phyloP scores from a whole-genome alignment of 2,329 filamentous ascomycete genomes.

The Hymenoscyphus occultus region DNA sequence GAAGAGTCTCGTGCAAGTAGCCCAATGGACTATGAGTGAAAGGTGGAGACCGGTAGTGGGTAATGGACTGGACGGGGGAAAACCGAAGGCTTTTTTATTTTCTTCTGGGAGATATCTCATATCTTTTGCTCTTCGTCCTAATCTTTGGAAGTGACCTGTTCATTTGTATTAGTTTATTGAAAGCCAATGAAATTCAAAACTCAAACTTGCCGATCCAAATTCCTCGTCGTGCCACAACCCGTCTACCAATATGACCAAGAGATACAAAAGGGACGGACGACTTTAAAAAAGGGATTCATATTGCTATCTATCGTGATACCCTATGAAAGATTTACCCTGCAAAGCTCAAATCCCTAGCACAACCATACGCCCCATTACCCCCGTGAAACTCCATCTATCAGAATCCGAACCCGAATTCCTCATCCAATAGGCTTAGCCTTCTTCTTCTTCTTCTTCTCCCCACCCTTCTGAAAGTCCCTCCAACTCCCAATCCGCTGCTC shows the following conservation, averaged over 20 bases:
- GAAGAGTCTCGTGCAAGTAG: not conserved
- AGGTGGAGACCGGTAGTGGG: not conserved
- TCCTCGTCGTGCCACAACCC: not conserved
- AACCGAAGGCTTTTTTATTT: not conserved
- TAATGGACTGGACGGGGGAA: not conserved
- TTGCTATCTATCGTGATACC: not conserved
- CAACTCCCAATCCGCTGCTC: conserved; percentile 92
- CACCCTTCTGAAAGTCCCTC: conserved; percentile 82
- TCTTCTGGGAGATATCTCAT: not conserved
- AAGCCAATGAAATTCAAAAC: not conserved
- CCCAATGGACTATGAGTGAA: not conserved
- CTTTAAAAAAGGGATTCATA: not conserved
- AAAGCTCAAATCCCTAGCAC: not conserved
- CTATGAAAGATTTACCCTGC: not conserved
- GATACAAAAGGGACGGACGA: not conserved
- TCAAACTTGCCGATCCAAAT: not conserved
- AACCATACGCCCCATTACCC: not conserved
- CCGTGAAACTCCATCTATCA: not conserved
- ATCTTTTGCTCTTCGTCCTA: not conserved
- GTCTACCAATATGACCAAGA: no score
- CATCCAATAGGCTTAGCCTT: conserved; percentile 37
- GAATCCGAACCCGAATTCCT: not conserved
- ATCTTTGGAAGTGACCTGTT: not conserved
- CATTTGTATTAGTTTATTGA: not conserved
- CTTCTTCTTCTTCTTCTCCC: conserved; percentile 67